phyloP scores from a whole-genome alignment of 768 basidiomycete species.

The Amanita pseudoporphyria region DNA sequence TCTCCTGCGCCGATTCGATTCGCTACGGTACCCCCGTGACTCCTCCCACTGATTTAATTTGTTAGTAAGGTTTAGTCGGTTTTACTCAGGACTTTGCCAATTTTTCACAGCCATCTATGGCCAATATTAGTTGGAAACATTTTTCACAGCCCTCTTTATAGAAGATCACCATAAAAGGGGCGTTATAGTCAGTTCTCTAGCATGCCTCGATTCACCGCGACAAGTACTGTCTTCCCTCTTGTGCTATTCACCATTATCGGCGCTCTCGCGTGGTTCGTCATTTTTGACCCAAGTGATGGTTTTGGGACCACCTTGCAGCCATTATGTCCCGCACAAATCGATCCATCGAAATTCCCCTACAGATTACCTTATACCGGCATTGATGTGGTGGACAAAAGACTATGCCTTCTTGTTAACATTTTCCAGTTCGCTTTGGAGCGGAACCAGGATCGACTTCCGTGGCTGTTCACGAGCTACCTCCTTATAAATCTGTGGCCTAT shows the following conservation, averaged over 20 bases:
- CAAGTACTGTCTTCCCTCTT: slow-evolving; percentile 19
- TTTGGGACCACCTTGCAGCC: slow-evolving; percentile 18
- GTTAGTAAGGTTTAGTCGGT: too few relatives aligned
- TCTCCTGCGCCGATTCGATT: too few relatives aligned
- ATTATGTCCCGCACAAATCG: slow-evolving; percentile 21
- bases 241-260: slow-evolving; percentile 30
- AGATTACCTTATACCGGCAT: slow-evolving; percentile 31
- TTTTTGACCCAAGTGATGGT: slow-evolving; percentile 23
- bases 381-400: slow-evolving; percentile 21
- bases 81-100: too few relatives aligned
- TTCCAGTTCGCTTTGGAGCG: slow-evolving; percentile 34
- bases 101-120: too few relatives aligned
- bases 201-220: not conserved
- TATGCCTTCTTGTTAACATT: slow-evolving; percentile 38
- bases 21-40: too few relatives aligned
- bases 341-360: slow-evolving; percentile 17
- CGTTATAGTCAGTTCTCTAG: too few relatives aligned
- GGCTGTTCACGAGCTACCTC: slow-evolving; percentile 28
- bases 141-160: too few relatives aligned
- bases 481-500: slow-evolving; percentile 24
- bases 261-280: slow-evolving; percentile 23
- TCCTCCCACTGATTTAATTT: too few relatives aligned
- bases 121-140: too few relatives aligned
- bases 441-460: slow-evolving; percentile 14
- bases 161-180: too few relatives aligned